Evolutionary conservation across 75 land plant genomes (phyloP).

Genomic region (Picea glauca): DNA sequence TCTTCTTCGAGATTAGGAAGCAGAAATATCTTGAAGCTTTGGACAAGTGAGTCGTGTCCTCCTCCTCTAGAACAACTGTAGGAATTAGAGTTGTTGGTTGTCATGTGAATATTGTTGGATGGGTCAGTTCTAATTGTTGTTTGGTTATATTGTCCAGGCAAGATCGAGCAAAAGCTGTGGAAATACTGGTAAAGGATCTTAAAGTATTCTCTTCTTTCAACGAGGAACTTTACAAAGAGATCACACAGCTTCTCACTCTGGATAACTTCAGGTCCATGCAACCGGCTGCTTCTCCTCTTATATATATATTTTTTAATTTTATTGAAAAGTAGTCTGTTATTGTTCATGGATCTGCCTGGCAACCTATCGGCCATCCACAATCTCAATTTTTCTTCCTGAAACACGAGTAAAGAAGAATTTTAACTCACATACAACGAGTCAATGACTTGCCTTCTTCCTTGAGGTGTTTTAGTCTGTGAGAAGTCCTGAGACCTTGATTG

Average conservation of each 20-base stretch:
- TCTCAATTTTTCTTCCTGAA: no score
- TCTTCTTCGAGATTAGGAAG: constrained; percentile 89
- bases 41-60: constrained; percentile 52
- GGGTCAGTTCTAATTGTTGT: no score
- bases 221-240: constrained; percentile 48
- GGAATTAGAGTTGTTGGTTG: no score
- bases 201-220: constrained; percentile 48
- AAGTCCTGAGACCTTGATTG: not conserved
- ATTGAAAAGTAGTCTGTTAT: not conserved
- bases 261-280: constrained; percentile 45
- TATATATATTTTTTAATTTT: not conserved
- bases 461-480: not conserved
- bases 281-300: not conserved
- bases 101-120: no score
- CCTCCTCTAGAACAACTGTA: not conserved
- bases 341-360: not conserved
- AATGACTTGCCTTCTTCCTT: no score
- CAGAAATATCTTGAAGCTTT: constrained; percentile 92
- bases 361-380: no score
- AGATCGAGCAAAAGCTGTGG: constrained; percentile 44
- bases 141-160: constrained; percentile 21
- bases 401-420: no score
- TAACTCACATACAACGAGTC: no score
- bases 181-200: constrained; percentile 48
- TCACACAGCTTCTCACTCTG: constrained; percentile 48